Conservation (phyloP, 176 grass and related monocot species). For the Eleusine indica region DNA sequence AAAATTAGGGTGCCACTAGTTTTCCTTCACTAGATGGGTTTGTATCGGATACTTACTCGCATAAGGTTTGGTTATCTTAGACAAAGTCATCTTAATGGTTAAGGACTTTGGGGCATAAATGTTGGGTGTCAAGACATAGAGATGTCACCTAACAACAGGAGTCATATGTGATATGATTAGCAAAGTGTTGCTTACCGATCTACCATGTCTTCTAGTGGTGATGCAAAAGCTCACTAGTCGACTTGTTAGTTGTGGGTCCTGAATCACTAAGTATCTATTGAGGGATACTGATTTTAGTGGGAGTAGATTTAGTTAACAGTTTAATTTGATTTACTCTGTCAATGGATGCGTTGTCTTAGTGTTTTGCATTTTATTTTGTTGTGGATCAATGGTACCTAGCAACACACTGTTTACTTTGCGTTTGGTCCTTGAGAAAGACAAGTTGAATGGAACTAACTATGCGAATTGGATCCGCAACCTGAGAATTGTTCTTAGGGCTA, state of each 20-base stretch:
- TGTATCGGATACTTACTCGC: background rate
- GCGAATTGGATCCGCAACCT: no score
- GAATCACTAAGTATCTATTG: background rate
- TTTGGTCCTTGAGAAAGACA: no score
- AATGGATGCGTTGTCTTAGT: no score
- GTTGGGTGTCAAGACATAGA: background rate
- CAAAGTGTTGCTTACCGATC: conserved; percentile 1
- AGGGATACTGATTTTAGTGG: background rate
- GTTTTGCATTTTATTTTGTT: no score
- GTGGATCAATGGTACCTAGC: no score
- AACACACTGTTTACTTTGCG: no score
- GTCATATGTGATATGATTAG: no score
- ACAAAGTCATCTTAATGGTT: background rate
- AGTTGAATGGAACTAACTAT: background rate
- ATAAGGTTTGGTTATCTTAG: background rate
- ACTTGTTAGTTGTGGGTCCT: background rate
- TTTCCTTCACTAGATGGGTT: background rate
- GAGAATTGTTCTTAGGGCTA: no score
- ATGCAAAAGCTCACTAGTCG: background rate
- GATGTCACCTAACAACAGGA: background rate
- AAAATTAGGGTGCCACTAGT: background rate
- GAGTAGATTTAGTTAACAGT: no score
- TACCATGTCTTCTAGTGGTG: conserved; percentile 3
- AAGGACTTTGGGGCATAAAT: background rate
- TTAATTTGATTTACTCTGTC: no score